Evolutionary conservation across 495 filamentous ascomycete genomes (phyloP).

Genomic region (Podospora tetraspora): DNA sequence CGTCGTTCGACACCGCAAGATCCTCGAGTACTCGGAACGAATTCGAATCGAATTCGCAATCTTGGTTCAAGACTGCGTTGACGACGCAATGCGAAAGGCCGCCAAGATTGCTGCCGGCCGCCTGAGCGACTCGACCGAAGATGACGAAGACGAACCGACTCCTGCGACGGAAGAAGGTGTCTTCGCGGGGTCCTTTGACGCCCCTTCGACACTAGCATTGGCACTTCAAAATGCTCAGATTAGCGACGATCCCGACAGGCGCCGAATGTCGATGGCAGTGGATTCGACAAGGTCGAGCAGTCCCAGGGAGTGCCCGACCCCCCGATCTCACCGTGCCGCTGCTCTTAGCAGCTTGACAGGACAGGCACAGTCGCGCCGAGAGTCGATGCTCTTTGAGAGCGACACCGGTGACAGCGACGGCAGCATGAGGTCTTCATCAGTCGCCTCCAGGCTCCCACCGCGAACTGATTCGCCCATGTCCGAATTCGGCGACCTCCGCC

Average conservation of each 20-base stretch:
- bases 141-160: slow-evolving; percentile 42
- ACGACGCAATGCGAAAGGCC: slow-evolving; percentile 85
- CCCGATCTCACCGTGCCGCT: slow-evolving; percentile 72
- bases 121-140: slow-evolving; percentile 68
- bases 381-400: slow-evolving; percentile 69
- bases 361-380: slow-evolving; percentile 61
- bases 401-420: slow-evolving; percentile 79
- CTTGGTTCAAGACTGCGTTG: slow-evolving; percentile 89
- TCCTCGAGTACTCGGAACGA: slow-evolving; percentile 92
- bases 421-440: slow-evolving; percentile 75
- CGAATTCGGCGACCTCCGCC: slow-evolving; percentile 64
- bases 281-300: slow-evolving; percentile 74
- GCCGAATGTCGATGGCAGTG: slow-evolving; percentile 39
- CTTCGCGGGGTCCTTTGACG: slow-evolving; percentile 52
- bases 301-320: slow-evolving; percentile 85
- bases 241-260: slow-evolving; percentile 34
- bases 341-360: slow-evolving; percentile 50
- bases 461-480: slow-evolving; percentile 88
- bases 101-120: slow-evolving; percentile 79
- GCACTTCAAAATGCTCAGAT: slow-evolving; percentile 49
- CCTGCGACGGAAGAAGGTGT: slow-evolving; percentile 41
- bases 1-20: slow-evolving; percentile 81
- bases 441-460: slow-evolving; percentile 55
- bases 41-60: slow-evolving; percentile 90
- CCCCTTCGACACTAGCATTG: slow-evolving; percentile 51